These are phyloP conservation scores for Penstemon davidsonii DNA, from an alignment of 257 asterid species.

Conservation along the genomic window DNA sequence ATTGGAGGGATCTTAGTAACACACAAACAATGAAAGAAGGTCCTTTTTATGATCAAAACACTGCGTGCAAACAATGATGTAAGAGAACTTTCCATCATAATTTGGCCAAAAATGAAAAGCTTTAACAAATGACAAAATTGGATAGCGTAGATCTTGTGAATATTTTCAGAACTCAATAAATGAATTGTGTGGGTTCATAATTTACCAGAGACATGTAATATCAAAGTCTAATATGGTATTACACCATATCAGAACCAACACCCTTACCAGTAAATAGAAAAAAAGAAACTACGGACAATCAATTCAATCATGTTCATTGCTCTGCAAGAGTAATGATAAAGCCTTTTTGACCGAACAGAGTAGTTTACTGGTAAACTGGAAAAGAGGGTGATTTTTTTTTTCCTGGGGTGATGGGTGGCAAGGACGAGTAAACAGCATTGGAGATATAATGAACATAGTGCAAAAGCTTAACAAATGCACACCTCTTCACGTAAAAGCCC, in stretches of 20 bases:
- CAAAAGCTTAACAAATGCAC: constrained; percentile 21
- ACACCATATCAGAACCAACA: background rate
- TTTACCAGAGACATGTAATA: background rate
- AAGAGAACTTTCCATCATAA: background rate
- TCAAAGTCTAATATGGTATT: too few species aligned
- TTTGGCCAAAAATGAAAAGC: background rate
- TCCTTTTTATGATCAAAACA: background rate
- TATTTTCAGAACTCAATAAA: background rate
- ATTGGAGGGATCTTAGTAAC: too few species aligned
- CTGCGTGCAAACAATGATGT: background rate
- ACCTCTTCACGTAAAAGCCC: constrained; percentile 97
- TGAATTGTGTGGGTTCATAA: background rate
- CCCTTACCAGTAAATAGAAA: background rate
- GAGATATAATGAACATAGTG: constrained; percentile 5
- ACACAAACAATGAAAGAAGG: too few species aligned
- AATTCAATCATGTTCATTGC: background rate
- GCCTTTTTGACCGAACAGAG: too few species aligned
- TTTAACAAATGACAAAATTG: background rate
- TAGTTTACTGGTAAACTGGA: background rate
- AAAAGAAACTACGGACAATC: background rate
- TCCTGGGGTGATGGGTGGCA: background rate
- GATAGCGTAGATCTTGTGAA: background rate
- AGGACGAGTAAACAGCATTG: background rate
- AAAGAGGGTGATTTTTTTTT: background rate
- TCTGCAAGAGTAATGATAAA: background rate